phyloP scores from a whole-genome alignment of 768 basidiomycete genomes.

The Suillus ampliporus region DNA sequence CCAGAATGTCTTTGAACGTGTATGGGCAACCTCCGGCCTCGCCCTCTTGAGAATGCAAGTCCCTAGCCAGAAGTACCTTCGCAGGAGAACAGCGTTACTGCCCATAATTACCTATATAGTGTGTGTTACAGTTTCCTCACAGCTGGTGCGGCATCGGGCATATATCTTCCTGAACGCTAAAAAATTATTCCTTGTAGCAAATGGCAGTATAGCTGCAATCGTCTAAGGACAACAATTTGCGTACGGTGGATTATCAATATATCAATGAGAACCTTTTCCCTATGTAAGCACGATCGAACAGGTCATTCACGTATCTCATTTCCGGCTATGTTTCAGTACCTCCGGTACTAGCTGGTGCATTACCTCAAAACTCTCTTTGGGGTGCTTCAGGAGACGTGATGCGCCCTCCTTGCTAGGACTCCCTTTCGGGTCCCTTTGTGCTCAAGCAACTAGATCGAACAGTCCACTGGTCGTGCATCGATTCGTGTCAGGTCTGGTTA shows the following conservation, averaged over 20 bases:
- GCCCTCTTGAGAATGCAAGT: neutral
- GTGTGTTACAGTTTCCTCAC: neutral
- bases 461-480: conserved; percentile 39
- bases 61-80: neutral
- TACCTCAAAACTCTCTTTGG: conserved; percentile 37
- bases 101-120: neutral
- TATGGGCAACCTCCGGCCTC: conserved; percentile 17
- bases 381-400: conserved; percentile 37
- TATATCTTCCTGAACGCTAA: neutral
- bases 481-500: conserved; percentile 41
- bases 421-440: neutral
- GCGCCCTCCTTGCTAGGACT: neutral
- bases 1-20: conserved; percentile 42
- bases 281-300: too few relatives aligned
- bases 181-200: too few relatives aligned
- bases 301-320: too few relatives aligned
- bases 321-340: conserved; percentile 36
- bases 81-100: neutral
- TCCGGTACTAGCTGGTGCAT: conserved; percentile 43
- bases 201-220: too few relatives aligned
- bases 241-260: too few relatives aligned
- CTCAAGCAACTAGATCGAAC: conserved; percentile 22
- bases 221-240: too few relatives aligned
- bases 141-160: neutral
- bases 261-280: too few relatives aligned